Conservation (phyloP, 352 stramenopile genomes). For the Phytopythium ostracodes region DNA sequence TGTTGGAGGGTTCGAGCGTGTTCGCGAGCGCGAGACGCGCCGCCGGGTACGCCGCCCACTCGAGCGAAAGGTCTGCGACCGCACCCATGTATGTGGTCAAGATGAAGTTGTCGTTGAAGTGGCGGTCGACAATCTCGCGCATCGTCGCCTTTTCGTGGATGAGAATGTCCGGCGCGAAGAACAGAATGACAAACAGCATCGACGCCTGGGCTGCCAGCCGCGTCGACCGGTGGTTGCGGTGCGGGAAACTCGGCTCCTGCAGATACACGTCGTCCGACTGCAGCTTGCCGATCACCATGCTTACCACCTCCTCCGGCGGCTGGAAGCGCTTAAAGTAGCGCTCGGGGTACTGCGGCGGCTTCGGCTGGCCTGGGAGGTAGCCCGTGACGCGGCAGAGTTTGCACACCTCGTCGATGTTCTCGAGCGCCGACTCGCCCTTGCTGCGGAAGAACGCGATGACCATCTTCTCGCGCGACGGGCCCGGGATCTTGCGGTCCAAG, state of each 20-base stretch:
- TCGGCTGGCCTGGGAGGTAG: constrained; percentile 78
- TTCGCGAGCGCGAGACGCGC: constrained; percentile 89
- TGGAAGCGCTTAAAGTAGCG: constrained; percentile 87
- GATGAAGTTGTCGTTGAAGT: constrained; percentile 97
- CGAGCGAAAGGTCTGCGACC: constrained; percentile 89
- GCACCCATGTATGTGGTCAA: constrained; percentile 94
- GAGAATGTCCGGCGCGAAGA: constrained; percentile 91
- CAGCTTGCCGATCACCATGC: constrained; percentile 92
- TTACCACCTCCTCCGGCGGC: constrained; percentile 85
- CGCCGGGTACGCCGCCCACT: constrained; percentile 90
- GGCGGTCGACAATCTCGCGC: constrained; percentile 93
- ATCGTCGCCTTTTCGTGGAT: constrained; percentile 91
- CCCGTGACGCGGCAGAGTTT: constrained; percentile 89
- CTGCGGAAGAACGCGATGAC: constrained; percentile 88
- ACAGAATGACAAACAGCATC: constrained; percentile 95
- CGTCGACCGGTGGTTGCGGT: constrained; percentile 90
- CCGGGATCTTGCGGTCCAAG: constrained; percentile 90
- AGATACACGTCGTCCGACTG: constrained; percentile 95
- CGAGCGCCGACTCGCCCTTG: constrained; percentile 84
- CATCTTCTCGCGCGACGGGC: constrained; percentile 89
- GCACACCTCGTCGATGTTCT: constrained; percentile 91
- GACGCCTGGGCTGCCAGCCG: constrained; percentile 89
- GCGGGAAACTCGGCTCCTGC: constrained; percentile 89
- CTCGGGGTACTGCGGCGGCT: constrained; percentile 86
- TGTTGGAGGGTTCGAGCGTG: constrained; percentile 83